phyloP scores from a whole-genome alignment of 2,329 filamentous ascomycete species.

The Nigrospora sphaerica region DNA sequence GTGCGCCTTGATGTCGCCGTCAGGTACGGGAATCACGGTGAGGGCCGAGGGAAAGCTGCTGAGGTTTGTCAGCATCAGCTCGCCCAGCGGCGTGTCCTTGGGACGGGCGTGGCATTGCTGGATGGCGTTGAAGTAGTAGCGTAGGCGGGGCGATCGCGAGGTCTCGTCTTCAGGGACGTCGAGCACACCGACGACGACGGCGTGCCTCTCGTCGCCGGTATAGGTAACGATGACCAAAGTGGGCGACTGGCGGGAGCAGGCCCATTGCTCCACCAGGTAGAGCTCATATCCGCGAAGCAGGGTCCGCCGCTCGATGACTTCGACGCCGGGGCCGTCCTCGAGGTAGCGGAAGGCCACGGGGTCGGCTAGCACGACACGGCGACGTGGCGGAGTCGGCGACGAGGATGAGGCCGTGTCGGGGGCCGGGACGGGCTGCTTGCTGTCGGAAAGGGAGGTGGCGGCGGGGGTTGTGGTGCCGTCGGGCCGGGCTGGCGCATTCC shows the following conservation, averaged over 20 bases:
- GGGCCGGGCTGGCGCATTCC: slow-evolving; percentile 11
- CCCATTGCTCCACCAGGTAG: slow-evolving; percentile 97
- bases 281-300: slow-evolving; percentile 79
- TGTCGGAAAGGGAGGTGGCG: not conserved
- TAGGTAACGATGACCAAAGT: slow-evolving; percentile 91
- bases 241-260: slow-evolving; percentile 81
- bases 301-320: slow-evolving; percentile 64
- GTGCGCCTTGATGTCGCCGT: slow-evolving; percentile 75
- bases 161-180: slow-evolving; percentile 74
- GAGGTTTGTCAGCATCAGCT: slow-evolving; percentile 89
- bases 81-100: slow-evolving; percentile 74
- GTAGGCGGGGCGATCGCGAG: slow-evolving; percentile 71
- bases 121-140: slow-evolving; percentile 79
- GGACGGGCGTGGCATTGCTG: slow-evolving; percentile 78
- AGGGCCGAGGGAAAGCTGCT: slow-evolving; percentile 86
- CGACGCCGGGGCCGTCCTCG: slow-evolving; percentile 73
- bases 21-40: slow-evolving; percentile 84
- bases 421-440: not conserved
- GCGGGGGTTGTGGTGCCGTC: slow-evolving; percentile 14
- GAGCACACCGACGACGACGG: slow-evolving; percentile 71
- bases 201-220: slow-evolving; percentile 77
- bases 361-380: slow-evolving; percentile 50
- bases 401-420: not conserved
- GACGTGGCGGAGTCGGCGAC: slow-evolving; percentile 24
- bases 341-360: slow-evolving; percentile 63